Evolutionary conservation across 192 early-diverging fungal genomes (phyloP).

Genomic region (Coemansia sp.): DNA sequence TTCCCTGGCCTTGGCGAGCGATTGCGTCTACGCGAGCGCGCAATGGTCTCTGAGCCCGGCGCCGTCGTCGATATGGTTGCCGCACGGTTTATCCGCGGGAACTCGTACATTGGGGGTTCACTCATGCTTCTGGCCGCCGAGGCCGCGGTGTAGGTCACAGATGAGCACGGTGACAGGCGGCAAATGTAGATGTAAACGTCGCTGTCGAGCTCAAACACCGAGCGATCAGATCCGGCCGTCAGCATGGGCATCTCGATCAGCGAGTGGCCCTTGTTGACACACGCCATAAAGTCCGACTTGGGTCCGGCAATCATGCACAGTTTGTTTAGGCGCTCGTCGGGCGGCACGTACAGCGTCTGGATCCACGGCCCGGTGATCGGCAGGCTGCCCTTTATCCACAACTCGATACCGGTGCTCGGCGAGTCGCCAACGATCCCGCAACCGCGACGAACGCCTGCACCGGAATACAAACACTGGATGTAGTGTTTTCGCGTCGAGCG

Average conservation of each 20-base stretch:
- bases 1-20: constrained; percentile 15
- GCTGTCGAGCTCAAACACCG: constrained; percentile 47
- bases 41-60: neutral
- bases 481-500: constrained; percentile 23
- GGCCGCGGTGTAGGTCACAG: constrained; percentile 15
- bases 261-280: constrained; percentile 4
- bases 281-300: constrained; percentile 15
- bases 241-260: constrained; percentile 23
- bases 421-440: neutral
- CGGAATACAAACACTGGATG: constrained; percentile 33
- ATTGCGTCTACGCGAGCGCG: neutral
- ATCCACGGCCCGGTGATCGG: constrained; percentile 41
- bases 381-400: constrained; percentile 50
- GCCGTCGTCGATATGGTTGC: constrained; percentile 20
- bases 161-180: constrained; percentile 40
- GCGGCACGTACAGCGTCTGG: constrained; percentile 40
- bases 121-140: constrained; percentile 1
- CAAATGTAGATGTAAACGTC: constrained; percentile 47
- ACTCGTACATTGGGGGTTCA: constrained; percentile 41
- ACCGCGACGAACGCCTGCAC: constrained; percentile 25
- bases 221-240: constrained; percentile 6
- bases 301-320: constrained; percentile 40
- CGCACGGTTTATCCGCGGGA: constrained; percentile 20
- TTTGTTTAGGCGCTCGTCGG: constrained; percentile 33
- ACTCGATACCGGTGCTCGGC: constrained; percentile 23